phyloP scores from a whole-genome alignment of 345 rosid genomes.

The Excoecaria agallocha region DNA sequence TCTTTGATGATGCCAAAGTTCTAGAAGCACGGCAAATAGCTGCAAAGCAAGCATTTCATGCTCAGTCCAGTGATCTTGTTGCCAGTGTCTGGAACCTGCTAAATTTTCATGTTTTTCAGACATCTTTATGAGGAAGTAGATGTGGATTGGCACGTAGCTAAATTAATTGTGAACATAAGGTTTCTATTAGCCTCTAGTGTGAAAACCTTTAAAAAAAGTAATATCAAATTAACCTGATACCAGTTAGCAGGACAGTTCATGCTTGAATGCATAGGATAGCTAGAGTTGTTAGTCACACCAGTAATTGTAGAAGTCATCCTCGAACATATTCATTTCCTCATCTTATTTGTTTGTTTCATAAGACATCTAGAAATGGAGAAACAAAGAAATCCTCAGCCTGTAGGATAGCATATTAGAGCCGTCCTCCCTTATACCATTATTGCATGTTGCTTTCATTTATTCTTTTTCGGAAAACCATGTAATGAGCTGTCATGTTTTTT shows the following conservation, averaged over 20 bases:
- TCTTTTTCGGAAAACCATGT: no score
- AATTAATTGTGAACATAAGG: constrained; percentile 10
- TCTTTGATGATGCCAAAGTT: constrained; percentile 47
- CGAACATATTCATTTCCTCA: neutral
- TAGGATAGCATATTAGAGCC: neutral
- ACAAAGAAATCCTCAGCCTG: neutral
- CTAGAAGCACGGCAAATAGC: constrained; percentile 57
- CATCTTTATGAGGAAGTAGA: constrained; percentile 19
- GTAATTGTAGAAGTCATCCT: neutral
- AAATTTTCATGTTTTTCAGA: constrained; percentile 40
- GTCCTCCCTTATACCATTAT: neutral
- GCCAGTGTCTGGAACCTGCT: constrained; percentile 59
- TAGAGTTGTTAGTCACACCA: neutral
- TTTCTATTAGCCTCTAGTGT: constrained; percentile 3
- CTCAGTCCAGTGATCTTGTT: constrained; percentile 56
- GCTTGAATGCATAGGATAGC: neutral
- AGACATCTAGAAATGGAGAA: neutral
- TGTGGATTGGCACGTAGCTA: constrained; percentile 1
- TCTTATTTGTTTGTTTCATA: neutral
- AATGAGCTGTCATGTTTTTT: neutral
- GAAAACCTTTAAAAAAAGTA: neutral
- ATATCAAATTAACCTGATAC: neutral
- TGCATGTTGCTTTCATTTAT: neutral
- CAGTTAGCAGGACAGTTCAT: neutral
- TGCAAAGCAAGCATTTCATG: constrained; percentile 58